Evolutionary conservation across 352 stramenopile species (phyloP).

Genomic region (Globisporangium cederbergense): DNA sequence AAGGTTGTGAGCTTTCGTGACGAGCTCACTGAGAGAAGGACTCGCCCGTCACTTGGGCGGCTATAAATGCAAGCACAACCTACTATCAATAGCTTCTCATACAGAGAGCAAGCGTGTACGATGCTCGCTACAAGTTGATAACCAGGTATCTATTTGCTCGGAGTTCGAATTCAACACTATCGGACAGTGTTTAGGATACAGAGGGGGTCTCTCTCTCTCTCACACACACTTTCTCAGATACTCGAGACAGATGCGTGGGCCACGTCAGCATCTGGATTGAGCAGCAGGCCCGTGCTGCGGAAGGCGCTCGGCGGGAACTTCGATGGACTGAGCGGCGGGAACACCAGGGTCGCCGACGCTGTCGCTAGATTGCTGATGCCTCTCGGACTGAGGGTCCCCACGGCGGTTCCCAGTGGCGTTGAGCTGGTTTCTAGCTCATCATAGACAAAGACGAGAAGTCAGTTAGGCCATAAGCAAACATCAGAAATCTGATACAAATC

Average conservation of each 20-base stretch:
- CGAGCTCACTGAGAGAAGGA: not conserved
- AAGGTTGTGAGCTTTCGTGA: not conserved
- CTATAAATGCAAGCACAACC: not conserved
- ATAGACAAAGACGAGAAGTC: not conserved
- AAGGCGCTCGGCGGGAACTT: conserved; percentile 37
- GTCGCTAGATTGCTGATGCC: conserved; percentile 3
- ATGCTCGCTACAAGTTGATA: too few species aligned
- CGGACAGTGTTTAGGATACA: too few species aligned
- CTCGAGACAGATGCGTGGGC: conserved; percentile 15
- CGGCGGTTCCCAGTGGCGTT: not conserved
- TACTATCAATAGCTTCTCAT: not conserved
- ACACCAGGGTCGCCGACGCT: conserved; percentile 12
- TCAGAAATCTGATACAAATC: too few species aligned
- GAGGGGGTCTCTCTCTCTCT: too few species aligned
- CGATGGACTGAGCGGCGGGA: conserved; percentile 27
- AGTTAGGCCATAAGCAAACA: not conserved
- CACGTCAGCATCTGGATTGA: not conserved
- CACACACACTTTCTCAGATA: conserved; percentile 7
- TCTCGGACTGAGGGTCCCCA: not conserved
- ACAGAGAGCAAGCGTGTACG: too few species aligned
- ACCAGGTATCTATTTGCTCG: not conserved
- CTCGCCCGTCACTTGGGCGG: not conserved
- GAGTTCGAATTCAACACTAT: not conserved
- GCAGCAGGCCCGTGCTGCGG: conserved; percentile 16
- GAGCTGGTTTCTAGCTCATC: not conserved